A percentile compares a stretch with the other conserved stretches of the same genome.
phyloP scores from a whole-genome alignment of 148 eudicot species.

The Polygonum maritimum region DNA sequence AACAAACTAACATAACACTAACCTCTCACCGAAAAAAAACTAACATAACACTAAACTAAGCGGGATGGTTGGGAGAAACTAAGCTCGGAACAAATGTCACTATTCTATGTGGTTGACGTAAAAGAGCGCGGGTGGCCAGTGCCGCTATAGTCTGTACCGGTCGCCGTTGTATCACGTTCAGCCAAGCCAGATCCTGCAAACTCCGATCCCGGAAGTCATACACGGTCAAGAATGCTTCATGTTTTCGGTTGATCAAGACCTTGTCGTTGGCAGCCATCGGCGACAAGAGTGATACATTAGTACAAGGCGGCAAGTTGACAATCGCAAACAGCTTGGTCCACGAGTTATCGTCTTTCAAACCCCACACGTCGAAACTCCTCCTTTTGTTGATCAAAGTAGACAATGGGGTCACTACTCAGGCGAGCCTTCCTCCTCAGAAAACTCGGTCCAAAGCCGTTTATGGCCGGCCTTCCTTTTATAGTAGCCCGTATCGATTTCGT shows the following conservation, averaged over 20 bases:
- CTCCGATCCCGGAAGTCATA: background rate
- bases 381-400: background rate
- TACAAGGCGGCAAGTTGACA: background rate
- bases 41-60: background rate
- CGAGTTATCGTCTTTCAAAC: background rate
- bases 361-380: background rate
- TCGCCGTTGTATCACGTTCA: background rate
- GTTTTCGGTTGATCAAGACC: background rate
- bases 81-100: background rate
- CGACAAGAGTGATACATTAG: background rate
- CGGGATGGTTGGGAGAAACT: background rate
- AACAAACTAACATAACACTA: background rate
- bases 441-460: background rate
- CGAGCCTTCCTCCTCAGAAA: background rate
- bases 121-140: too few species aligned
- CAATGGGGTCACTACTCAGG: background rate
- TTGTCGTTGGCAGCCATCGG: background rate
- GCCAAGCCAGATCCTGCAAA: background rate
- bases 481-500: background rate
- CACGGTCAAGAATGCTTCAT: background rate
- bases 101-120: background rate
- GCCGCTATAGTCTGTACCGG: too few species aligned
- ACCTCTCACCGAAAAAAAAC: too few species aligned
- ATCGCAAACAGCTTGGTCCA: background rate
- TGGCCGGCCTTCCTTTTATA: too few species aligned